Base-by-base conservation (phyloP, 495 filamentous ascomycete species). In the Aspergillus wentii region DNA sequence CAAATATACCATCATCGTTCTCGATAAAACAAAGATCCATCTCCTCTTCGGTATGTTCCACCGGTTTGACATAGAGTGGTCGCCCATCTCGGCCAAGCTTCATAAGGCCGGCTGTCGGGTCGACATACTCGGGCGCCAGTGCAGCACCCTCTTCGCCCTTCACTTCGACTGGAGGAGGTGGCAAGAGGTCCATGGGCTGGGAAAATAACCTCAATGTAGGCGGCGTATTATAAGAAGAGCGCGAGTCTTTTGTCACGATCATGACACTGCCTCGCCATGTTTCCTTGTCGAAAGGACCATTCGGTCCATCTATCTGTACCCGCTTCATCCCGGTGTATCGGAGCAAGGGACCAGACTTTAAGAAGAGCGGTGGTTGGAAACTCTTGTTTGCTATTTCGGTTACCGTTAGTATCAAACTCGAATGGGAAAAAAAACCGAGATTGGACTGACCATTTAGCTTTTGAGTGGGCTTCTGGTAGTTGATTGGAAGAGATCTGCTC, bases 251-350 rank as follows among this genome's bases (percentile, higher is more conserved):
- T 0, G 92, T 96, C 21, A 97, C 88, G 40, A 97, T 92, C 86
- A 98, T 85, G 18, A 97, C 71, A 41, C 79, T 89, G 17, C 92
- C 92, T 61, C 88, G 78, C 92, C 92, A 98, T 17, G 88, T 82
- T 41, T 94, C 88, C 41, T 80, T 75, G 38, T 78, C 73, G 25
- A 64, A 43, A 30, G 61, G 47, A 1, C 62, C 59, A 44, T 61
- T 51, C 17, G 61, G 48, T 23, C 62, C 51, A 41, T 66, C 57
- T 20, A 62, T 54, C 2, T 44, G 58, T 13, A 61, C 53, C 27
- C 56, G 57, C 19, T 54, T 68, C 23, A 95, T 71, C n/a, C 94
- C 92, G 31, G 82, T 85, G 60, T 90, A 98, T 21, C 94, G 76
- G 37, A 98, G 66, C 29, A 97, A 67, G 11, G 92, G 92, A 4